Base-by-base conservation (phyloP, 805 yeast species). In the Jamesozyma jinghongensis region DNA sequence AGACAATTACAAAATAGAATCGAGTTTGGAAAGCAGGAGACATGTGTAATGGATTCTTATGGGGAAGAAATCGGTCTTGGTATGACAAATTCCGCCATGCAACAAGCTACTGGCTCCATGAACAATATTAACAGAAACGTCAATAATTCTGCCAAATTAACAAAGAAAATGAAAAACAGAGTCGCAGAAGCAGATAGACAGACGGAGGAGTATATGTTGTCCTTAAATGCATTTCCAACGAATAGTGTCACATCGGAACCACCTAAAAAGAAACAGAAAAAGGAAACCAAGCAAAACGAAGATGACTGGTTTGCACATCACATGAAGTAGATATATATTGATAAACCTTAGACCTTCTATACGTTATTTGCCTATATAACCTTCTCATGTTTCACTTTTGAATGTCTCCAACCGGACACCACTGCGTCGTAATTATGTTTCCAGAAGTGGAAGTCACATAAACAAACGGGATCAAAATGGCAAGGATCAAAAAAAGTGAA, bases 1-100 rank as follows among this genome's bases (percentile, higher is more conserved):
- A 78, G 87, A 28, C 81, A 77, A 48, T 82, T 94, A 3, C 95
- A 85, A 53, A 87, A 90, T 57, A 75, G 83, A 53, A 72, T 88
- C 75, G 81, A 71, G 32, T 88, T 90, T 63, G 96, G 94, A 5
- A 73, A 79, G 50, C 68, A 71, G 46, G 95, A 85, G 54, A 75
- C 70, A 17, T 71, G 79, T 1, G 65, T 70, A 3, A 65, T 67
- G 45, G 87, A 82, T 46, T 68, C 77, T 0, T 81, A 67, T 55
- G 94, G 94, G 10, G 87, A 85, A 40, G 95, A 85, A 52, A 66
- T 82, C 26, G 95, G 95, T 0, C 53, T 86, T 37, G 95, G 95
- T 3, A 77, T 85, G 85, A 69, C 77, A 11, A 47, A 43, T 22
- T 40, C 57, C 1, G 37, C 54, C 32, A 18, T 52, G 17, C 43